Evolutionary conservation across 805 yeast species (phyloP), one percentile per base, ranked within the genome.

Genomic region (Candida verbasci): DNA sequence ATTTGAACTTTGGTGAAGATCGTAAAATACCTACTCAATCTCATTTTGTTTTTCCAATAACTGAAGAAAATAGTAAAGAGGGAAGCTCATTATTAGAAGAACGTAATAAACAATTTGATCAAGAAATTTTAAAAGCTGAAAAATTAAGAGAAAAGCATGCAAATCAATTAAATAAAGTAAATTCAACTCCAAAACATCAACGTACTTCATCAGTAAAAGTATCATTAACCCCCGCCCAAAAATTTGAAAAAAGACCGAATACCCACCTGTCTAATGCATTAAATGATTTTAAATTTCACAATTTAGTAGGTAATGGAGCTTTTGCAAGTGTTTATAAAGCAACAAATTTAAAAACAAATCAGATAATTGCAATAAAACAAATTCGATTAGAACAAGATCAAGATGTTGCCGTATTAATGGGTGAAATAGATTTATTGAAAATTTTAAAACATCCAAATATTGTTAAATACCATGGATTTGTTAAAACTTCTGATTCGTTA

Each of bases 321-420:
- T 88, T 79, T 55, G 97, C 97, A 1, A 75, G 76, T 26, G 97
- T 91, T 3, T 88, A 81, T 57, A 72, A 75, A 40, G 96, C 91
- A 0, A 61, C 79, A 20, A 84, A 87, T 48, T 59, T 72, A 41
- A 66, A 64, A 37, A 83, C 89, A 0, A 76, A 77, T 6, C 80
- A 78, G 36, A 70, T 78, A 2, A 84, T 86, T 4, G 96, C 96
- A 1, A 76, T 88, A 17, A 87, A 87, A 54, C 89, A 83, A 53
- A 78, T 87, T 21, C 61, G 71, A n/a, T 67, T 84, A 28, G 80
- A 65, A 17, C 71, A 64, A 35, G 69, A 60, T 45, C 72, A 68
- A 43, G 65, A 67, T 36, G 67, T 66, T 6, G 50, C 46, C 29
- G 68, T 57, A 31, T 65, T 70, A 49, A 76, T 75, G 88, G 79